A percentile compares a stretch with the other conserved stretches of the same genome.
Evolutionary conservation across 345 rosid species (phyloP).

Genomic region (Salix brachista): DNA sequence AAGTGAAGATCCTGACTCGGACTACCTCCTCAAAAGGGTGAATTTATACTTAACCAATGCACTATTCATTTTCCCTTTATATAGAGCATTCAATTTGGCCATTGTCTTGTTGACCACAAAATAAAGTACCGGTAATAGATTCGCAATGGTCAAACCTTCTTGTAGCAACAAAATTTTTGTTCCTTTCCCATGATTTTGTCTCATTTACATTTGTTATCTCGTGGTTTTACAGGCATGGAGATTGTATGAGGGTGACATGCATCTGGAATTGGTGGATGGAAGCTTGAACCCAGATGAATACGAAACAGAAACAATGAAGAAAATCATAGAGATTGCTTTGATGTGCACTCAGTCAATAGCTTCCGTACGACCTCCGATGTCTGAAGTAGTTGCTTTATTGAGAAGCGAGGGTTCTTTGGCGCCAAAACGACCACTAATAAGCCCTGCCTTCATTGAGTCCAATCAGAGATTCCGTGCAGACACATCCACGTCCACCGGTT

Average conservation of each 20-base stretch:
- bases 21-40: constrained; percentile 26
- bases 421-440: not conserved
- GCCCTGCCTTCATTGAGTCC: constrained; percentile 19
- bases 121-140: too few relatives aligned
- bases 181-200: not conserved
- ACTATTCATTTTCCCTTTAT: constrained; percentile 5
- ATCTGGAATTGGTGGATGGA: constrained; percentile 22
- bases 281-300: constrained; percentile 15
- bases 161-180: too few relatives aligned
- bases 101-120: too few relatives aligned
- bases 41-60: not conserved
- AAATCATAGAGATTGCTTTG: constrained; percentile 27
- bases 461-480: not conserved
- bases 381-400: constrained; percentile 24
- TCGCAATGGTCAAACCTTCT: too few relatives aligned
- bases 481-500: constrained; percentile 4
- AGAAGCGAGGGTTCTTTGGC: constrained; percentile 8
- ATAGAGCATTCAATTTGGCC: too few relatives aligned
- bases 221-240: constrained; percentile 28
- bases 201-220: not conserved
- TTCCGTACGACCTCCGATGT: constrained; percentile 23
- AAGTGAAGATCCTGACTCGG: constrained; percentile 3
- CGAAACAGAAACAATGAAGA: constrained; percentile 23
- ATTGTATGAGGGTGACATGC: constrained; percentile 21
- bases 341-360: constrained; percentile 27